A percentile compares a stretch with the other conserved stretches of the same genome.
Evolutionary conservation across 345 rosid genomes (phyloP).

Genomic region (Ceriops zippeliana): DNA sequence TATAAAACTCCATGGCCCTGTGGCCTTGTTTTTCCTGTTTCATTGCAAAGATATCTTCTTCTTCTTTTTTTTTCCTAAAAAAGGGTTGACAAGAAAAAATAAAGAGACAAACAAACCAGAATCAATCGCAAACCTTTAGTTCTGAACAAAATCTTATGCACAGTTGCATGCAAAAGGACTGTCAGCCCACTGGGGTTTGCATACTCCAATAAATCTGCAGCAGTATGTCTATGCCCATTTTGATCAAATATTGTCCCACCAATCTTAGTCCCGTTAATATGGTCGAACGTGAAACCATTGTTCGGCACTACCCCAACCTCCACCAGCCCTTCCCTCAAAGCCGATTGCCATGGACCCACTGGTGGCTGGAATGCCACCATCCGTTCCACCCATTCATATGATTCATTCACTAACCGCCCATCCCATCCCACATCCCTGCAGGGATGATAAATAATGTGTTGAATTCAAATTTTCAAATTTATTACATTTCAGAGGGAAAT

Average conservation of each 20-base stretch:
- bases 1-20: conserved; percentile 23
- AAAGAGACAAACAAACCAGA: background rate
- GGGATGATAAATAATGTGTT: background rate
- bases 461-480: no score
- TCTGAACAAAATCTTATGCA: conserved; percentile 13
- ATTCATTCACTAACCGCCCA: conserved; percentile 16
- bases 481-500: no score
- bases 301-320: conserved; percentile 21
- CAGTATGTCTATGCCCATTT: conserved; percentile 16
- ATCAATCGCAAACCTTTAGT: conserved; percentile 5
- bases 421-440: conserved; percentile 20
- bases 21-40: conserved; percentile 11
- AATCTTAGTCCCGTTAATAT: conserved; percentile 22
- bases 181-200: conserved; percentile 17
- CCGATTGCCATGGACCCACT: conserved; percentile 23
- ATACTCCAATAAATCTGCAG: conserved; percentile 21
- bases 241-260: conserved; percentile 26
- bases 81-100: background rate
- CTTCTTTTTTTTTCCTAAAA: no score
- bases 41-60: background rate
- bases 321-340: conserved; percentile 19
- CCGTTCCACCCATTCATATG: conserved; percentile 25
- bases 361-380: conserved; percentile 21
- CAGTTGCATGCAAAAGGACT: conserved; percentile 21
- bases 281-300: conserved; percentile 29